Percentiles rank a stretch among this genome's conserved stretches.
Conservation (phyloP, 768 basidiomycete genomes). For the Hebeloma cylindrosporum region DNA sequence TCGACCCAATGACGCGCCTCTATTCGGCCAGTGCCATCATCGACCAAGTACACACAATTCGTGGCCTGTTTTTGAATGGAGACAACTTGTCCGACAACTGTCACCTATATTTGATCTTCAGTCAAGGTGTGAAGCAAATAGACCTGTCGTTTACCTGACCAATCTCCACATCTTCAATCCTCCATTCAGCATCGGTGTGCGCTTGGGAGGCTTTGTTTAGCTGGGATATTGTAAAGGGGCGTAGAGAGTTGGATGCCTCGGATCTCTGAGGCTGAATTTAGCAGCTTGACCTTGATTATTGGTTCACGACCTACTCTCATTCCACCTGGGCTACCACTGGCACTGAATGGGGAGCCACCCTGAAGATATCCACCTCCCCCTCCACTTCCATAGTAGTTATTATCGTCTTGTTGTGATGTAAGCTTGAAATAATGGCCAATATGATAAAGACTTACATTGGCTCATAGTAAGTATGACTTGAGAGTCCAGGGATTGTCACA, state of each 20-base stretch:
- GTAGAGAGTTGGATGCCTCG: constrained; percentile 40
- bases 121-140: not conserved
- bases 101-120: constrained; percentile 19
- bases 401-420: constrained; percentile 16
- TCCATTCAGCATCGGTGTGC: constrained; percentile 88
- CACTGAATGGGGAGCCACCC: constrained; percentile 59
- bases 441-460: constrained; percentile 28
- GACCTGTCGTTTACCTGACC: constrained; percentile 70
- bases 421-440: not conserved
- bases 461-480: constrained; percentile 28
- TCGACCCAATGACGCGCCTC: constrained; percentile 87
- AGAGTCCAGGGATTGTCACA: constrained; percentile 19
- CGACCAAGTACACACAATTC: constrained; percentile 75
- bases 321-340: constrained; percentile 61
- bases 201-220: constrained; percentile 74
- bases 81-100: constrained; percentile 50
- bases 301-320: constrained; percentile 35
- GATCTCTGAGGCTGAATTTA: constrained; percentile 27
- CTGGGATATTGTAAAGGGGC: constrained; percentile 80
- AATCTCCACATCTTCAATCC: constrained; percentile 75
- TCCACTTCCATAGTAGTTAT: constrained; percentile 44
- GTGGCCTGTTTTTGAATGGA: constrained; percentile 72
- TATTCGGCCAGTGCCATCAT: constrained; percentile 82
- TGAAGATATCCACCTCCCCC: constrained; percentile 50
- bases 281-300: not conserved